phyloP scores from a whole-genome alignment of 2,329 filamentous ascomycete genomes.

The Pseudophaeomoniella oleicola region DNA sequence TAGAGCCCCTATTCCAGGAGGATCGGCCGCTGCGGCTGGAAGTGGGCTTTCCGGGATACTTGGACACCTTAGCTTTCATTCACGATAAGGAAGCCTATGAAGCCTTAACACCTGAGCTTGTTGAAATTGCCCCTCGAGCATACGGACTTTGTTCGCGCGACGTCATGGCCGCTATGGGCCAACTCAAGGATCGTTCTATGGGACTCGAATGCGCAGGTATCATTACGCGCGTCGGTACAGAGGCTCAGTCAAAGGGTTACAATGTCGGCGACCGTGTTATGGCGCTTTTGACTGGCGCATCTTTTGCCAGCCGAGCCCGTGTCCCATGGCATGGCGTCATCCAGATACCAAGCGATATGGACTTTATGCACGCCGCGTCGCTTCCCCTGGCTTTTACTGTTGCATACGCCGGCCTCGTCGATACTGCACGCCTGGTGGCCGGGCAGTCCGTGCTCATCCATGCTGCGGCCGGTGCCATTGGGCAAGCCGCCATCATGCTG shows the following conservation, averaged over 20 bases:
- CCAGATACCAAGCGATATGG: slow-evolving; percentile 23
- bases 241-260: slow-evolving; percentile 20
- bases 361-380: slow-evolving; percentile 16
- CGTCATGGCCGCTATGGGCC: slow-evolving; percentile 25
- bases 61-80: slow-evolving; percentile 11
- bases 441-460: slow-evolving; percentile 13
- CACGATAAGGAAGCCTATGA: slow-evolving; percentile 7
- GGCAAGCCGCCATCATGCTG: slow-evolving; percentile 10
- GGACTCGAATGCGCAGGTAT: slow-evolving; percentile 26
- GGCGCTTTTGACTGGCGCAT: slow-evolving; percentile 18
- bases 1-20: slow-evolving; percentile 2
- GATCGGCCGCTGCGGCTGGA: slow-evolving; percentile 2
- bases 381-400: slow-evolving; percentile 7
- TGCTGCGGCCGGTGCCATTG: slow-evolving; percentile 11
- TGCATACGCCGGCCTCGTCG: slow-evolving; percentile 4
- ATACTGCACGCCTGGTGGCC: slow-evolving; percentile 3
- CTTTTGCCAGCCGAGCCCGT: slow-evolving; percentile 14
- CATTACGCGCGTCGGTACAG: slow-evolving; percentile 16
- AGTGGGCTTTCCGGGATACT: slow-evolving; percentile 8
- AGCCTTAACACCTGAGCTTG: slow-evolving; percentile 7
- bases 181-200: slow-evolving; percentile 15
- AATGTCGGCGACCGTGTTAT: slow-evolving; percentile 19
- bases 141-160: slow-evolving; percentile 29
- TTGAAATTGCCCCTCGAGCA: slow-evolving; percentile 22
- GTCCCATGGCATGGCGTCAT: slow-evolving; percentile 16